These are phyloP conservation scores for Tetrapisispora namnaoensis DNA, from an alignment of 805 yeast species.

Conservation along the genomic window DNA sequence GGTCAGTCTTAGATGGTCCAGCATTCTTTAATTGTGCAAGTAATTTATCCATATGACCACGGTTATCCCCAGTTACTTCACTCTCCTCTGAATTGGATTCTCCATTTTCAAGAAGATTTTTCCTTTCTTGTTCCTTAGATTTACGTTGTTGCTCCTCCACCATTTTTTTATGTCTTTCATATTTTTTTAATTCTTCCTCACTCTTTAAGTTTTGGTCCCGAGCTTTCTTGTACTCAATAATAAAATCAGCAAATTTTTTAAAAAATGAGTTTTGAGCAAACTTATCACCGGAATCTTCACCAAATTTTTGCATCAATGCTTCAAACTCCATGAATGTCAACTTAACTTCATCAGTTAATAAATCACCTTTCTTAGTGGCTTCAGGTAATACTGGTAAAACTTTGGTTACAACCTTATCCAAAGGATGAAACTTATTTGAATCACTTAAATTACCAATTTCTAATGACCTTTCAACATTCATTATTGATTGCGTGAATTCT, in stretches of 20 bases:
- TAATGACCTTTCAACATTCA: constrained; percentile 63
- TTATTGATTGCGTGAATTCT: constrained; percentile 49
- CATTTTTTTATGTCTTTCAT: constrained; percentile 65
- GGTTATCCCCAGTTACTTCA: constrained; percentile 20
- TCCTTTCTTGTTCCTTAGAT: constrained; percentile 8
- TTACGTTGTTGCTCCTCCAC: constrained; percentile 29
- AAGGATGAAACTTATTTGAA: constrained; percentile 68
- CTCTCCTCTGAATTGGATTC: constrained; percentile 4
- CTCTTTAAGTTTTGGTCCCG: constrained; percentile 64
- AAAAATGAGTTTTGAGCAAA: constrained; percentile 63
- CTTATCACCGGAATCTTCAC: constrained; percentile 75
- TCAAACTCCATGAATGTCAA: constrained; percentile 57
- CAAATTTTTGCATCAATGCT: constrained; percentile 69
- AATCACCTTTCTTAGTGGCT: constrained; percentile 61
- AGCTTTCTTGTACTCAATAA: constrained; percentile 69
- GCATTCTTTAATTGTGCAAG: constrained; percentile 81
- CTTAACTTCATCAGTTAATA: constrained; percentile 53
- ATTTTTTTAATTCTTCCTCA: constrained; percentile 72
- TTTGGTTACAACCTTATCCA: constrained; percentile 55
- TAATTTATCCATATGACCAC: constrained; percentile 70
- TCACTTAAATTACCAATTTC: constrained; percentile 82
- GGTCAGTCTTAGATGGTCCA: constrained; percentile 67
- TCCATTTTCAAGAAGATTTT: constrained; percentile 3
- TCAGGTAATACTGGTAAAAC: constrained; percentile 60
- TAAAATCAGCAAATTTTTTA: constrained; percentile 68